Conservation (phyloP, 2,329 filamentous ascomycete genomes). For the Microsporum audouinii region DNA sequence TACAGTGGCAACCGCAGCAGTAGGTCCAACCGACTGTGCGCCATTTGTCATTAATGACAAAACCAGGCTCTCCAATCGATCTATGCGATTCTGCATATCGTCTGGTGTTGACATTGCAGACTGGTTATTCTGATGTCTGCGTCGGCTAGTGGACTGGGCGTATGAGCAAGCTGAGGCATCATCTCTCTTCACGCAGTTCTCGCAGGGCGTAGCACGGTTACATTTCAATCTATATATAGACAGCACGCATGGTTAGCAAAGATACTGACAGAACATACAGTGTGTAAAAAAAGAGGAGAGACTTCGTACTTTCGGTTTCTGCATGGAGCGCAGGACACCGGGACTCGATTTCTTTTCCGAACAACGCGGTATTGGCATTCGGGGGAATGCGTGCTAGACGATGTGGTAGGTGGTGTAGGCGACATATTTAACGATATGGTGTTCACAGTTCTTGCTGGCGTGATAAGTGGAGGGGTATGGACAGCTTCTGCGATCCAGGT, state of each 20-base stretch:
- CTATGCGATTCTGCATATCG: conserved; percentile 98
- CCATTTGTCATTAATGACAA: conserved; percentile 89
- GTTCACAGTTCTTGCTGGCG: background rate
- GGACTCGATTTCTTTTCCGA: conserved; percentile 81
- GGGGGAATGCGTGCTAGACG: conserved; percentile 59
- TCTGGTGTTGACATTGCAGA: conserved; percentile 56
- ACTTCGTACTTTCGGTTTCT: conserved; percentile 69
- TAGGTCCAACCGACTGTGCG: conserved; percentile 47
- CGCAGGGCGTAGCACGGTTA: conserved; percentile 80
- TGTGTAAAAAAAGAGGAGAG: conserved; percentile 8
- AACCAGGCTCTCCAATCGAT: conserved; percentile 83
- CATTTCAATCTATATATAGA: conserved; percentile 59
- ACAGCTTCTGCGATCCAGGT: background rate
- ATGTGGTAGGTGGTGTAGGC: conserved; percentile 47
- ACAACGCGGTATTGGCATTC: conserved; percentile 80
- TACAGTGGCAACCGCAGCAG: conserved; percentile 46
- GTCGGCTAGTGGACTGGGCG: conserved; percentile 69
- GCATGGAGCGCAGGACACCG: conserved; percentile 83
- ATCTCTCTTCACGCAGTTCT: conserved; percentile 84
- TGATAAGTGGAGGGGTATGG: background rate
- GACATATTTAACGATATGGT: conserved; percentile 20
- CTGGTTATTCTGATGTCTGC: conserved; percentile 52
- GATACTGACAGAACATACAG: conserved; percentile 10
- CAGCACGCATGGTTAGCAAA: conserved; percentile 3
- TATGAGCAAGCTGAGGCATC: conserved; percentile 76